A percentile compares a stretch with the other conserved stretches of the same genome.
phyloP scores from a whole-genome alignment of 202 grass and related monocot species.

The Setaria viridis region DNA sequence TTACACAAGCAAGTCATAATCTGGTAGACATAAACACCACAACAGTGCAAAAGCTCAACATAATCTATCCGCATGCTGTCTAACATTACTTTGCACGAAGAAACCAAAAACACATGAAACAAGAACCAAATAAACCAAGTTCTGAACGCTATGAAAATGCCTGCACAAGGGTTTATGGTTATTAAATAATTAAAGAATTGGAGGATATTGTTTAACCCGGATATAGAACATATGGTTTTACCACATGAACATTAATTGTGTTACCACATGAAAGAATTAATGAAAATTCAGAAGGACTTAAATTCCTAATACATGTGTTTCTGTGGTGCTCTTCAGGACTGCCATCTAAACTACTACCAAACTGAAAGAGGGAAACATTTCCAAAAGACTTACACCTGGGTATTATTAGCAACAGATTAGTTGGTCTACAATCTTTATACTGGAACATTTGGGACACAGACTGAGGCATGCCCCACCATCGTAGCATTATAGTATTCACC shows the following conservation, averaged over 20 bases:
- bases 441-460: not conserved
- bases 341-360: constrained; percentile 22
- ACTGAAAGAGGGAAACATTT: not conserved
- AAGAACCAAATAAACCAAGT: not conserved
- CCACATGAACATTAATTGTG: not conserved
- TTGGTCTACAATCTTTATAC: not conserved
- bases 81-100: constrained; percentile 12
- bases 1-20: constrained; percentile 19
- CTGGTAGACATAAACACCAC: not conserved
- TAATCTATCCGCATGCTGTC: not conserved
- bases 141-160: not conserved
- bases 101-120: constrained; percentile 7
- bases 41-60: not conserved
- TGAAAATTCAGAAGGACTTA: not conserved
- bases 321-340: not conserved
- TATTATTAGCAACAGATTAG: not conserved
- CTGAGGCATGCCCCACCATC: not conserved
- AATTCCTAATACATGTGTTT: not conserved
- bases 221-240: constrained; percentile 20
- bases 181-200: constrained; percentile 6
- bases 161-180: not conserved
- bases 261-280: not conserved
- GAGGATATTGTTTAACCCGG: not conserved
- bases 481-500: not conserved
- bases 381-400: not conserved